Evolutionary conservation across 257 asterid genomes (phyloP).

Genomic region (Solanum chiquidenum): DNA sequence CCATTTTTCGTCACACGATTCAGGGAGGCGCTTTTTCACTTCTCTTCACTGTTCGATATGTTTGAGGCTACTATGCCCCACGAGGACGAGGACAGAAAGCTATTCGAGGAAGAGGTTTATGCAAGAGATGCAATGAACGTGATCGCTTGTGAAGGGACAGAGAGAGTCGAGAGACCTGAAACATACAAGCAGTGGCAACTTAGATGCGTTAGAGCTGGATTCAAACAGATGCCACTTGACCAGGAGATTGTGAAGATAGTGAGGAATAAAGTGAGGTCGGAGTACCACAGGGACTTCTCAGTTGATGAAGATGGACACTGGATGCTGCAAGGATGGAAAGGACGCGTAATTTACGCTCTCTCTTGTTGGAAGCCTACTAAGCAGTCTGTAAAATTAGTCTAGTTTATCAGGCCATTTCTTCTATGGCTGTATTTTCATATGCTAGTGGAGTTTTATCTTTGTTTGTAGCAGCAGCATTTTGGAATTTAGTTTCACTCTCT

Average conservation of each 20-base stretch:
- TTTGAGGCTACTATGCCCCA: conserved; percentile 15
- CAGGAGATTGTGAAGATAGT: conserved; percentile 14
- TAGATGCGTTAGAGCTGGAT: conserved; percentile 26
- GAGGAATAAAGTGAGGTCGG: conserved; percentile 12
- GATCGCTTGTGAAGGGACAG: conserved; percentile 31
- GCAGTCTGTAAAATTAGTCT: background rate
- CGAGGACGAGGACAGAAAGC: conserved; percentile 12
- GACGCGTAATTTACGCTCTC: conserved; percentile 16
- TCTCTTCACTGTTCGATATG: conserved; percentile 22
- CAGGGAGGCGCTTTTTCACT: conserved; percentile 31
- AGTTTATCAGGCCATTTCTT: background rate
- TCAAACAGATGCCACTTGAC: conserved; percentile 24
- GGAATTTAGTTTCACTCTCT: background rate
- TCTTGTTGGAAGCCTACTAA: conserved; percentile 18
- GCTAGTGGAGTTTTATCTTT: background rate
- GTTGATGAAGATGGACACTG: conserved; percentile 20
- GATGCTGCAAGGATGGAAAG: conserved; percentile 34
- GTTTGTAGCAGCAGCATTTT: background rate
- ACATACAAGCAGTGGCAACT: conserved; percentile 33
- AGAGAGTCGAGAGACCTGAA: conserved; percentile 33
- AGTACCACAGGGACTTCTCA: conserved; percentile 19
- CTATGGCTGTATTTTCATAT: background rate
- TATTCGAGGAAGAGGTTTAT: conserved; percentile 14
- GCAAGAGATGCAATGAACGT: conserved; percentile 31
- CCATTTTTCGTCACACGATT: conserved; percentile 28